Conservation (phyloP, 345 rosid genomes). For the Citrus sp. region DNA sequence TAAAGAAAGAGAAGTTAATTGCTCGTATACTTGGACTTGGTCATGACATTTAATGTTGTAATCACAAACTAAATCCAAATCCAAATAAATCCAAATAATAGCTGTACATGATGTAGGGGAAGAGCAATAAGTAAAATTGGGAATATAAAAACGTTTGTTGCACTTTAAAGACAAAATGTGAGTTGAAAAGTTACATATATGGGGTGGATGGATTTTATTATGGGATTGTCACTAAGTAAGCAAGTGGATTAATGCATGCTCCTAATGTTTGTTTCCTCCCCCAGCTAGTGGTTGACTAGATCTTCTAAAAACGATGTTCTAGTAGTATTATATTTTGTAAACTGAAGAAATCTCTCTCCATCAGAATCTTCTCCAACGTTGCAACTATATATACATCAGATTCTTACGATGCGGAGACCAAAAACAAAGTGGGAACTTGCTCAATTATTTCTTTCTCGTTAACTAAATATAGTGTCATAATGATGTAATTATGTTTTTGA, state of each 20-base stretch:
- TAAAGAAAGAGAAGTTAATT: no score
- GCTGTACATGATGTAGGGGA: background rate
- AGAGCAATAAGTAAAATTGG: background rate
- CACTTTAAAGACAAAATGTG: background rate
- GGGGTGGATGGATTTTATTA: slow-evolving; percentile 25
- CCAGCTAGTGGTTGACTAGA: slow-evolving; percentile 20
- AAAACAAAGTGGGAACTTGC: slow-evolving; percentile 16
- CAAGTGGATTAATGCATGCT: slow-evolving; percentile 31
- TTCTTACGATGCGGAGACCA: slow-evolving; percentile 25
- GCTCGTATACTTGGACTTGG: background rate
- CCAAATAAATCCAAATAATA: background rate
- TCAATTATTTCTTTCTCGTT: no score
- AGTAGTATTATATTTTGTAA: background rate
- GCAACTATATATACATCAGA: background rate
- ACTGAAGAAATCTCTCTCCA: slow-evolving; percentile 2
- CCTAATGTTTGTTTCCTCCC: slow-evolving; percentile 10
- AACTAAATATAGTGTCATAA: no score
- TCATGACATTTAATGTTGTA: no score
- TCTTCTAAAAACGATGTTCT: background rate
- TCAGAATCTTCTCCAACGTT: slow-evolving; percentile 18
- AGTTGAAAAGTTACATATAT: background rate
- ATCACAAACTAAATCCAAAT: background rate
- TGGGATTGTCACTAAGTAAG: slow-evolving; percentile 33
- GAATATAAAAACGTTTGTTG: background rate
- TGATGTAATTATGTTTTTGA: no score